Evolutionary conservation across 108 stramenopile species (phyloP).

Genomic region (Skeletonema tropicum): DNA sequence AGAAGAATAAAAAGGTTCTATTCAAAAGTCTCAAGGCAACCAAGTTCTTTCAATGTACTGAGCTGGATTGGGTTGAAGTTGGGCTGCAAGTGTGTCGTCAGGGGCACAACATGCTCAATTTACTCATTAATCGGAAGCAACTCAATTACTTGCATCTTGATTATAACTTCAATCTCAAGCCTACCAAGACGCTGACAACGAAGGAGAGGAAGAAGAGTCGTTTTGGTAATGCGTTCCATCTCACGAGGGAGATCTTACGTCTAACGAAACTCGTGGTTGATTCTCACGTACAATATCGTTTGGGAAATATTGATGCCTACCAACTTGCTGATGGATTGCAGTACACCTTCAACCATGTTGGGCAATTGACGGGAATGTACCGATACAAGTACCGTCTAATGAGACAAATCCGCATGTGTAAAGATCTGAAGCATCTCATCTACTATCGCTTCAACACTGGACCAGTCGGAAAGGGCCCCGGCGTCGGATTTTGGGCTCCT

Average conservation of each 20-base stretch:
- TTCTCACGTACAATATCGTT: conserved; percentile 97
- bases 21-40: conserved; percentile 98
- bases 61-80: conserved; percentile 99
- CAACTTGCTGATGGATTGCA: conserved; percentile 99
- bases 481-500: conserved; percentile 99
- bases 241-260: conserved; percentile 97
- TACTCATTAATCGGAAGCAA: conserved; percentile 98
- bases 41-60: conserved; percentile 99
- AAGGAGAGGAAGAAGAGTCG: conserved; percentile 99
- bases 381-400: conserved; percentile 99
- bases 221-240: conserved; percentile 97
- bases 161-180: conserved; percentile 99
- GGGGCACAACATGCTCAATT: conserved; percentile 99
- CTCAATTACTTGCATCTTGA: conserved; percentile 99
- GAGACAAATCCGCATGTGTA: conserved; percentile 98
- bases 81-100: conserved; percentile 98
- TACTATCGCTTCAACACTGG: conserved; percentile 99
- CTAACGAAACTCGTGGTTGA: conserved; percentile 99
- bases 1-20: conserved; percentile 90
- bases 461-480: conserved; percentile 99
- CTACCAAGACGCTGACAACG: conserved; percentile 99
- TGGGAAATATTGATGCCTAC: conserved; percentile 99
- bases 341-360: conserved; percentile 99
- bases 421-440: conserved; percentile 99
- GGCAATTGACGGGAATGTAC: conserved; percentile 99